A percentile compares a stretch with the other conserved stretches of the same genome.
These are phyloP conservation scores for Aspergillus unguis DNA, from an alignment of 2,329 filamentous ascomycete species.

Conservation along the genomic window DNA sequence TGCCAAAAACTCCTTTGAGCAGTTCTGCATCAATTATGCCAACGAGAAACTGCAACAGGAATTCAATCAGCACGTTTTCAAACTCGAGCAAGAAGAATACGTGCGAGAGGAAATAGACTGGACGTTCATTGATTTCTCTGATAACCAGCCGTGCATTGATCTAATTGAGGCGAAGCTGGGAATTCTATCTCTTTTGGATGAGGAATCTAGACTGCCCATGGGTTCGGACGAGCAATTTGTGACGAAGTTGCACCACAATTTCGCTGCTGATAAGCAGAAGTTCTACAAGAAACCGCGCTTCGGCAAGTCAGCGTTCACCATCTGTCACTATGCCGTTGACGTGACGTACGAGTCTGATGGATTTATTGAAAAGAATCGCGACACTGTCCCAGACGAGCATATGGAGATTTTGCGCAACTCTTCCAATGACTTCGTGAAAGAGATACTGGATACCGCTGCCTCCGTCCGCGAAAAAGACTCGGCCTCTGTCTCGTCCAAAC, in stretches of 20 bases:
- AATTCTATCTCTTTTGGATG: conserved; percentile 85
- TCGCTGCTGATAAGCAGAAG: conserved; percentile 81
- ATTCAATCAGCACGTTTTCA: conserved; percentile 99
- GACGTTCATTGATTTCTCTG: conserved; percentile 99
- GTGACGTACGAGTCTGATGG: conserved; percentile 98
- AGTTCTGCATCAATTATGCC: conserved; percentile 99
- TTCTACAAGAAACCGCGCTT: conserved; percentile 99
- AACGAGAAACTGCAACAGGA: conserved; percentile 99
- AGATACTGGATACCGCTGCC: conserved; percentile 80
- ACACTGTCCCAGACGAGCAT: conserved; percentile 97
- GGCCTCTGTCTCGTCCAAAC: conserved; percentile 65
- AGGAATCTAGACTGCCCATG: conserved; percentile 95
- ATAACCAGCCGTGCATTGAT: conserved; percentile 98
- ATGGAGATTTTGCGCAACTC: conserved; percentile 87
- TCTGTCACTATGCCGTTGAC: conserved; percentile 96
- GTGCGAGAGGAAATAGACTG: conserved; percentile 94
- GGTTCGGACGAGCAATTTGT: conserved; percentile 96
- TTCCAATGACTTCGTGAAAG: conserved; percentile 76
- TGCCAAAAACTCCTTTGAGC: conserved; percentile 98
- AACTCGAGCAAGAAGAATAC: conserved; percentile 97
- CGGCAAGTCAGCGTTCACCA: conserved; percentile 94
- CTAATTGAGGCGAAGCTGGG: conserved; percentile 96
- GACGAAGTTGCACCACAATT: conserved; percentile 93
- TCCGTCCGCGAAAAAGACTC: conserved; percentile 86
- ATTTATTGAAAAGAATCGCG: conserved; percentile 99